These are phyloP conservation scores for Parasitella parasitica DNA, from an alignment of 371 early-diverging fungal species.

Conservation along the genomic window DNA sequence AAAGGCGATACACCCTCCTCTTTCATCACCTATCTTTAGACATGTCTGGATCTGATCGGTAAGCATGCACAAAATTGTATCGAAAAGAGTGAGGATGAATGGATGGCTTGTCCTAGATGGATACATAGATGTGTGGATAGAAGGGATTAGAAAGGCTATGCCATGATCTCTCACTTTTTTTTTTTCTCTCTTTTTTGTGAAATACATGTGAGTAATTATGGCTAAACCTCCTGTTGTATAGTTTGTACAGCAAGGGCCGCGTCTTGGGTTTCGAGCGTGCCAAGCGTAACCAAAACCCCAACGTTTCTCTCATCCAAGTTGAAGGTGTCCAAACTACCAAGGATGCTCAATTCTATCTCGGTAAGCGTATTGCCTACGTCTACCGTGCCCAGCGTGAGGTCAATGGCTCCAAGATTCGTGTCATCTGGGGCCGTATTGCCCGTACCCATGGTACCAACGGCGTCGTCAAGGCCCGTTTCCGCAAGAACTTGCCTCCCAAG, in stretches of 20 bases:
- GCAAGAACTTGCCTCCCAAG: slow-evolving; percentile 90
- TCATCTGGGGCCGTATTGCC: slow-evolving; percentile 95
- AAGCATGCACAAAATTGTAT: background rate
- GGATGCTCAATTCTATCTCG: slow-evolving; percentile 87
- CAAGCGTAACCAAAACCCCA: slow-evolving; percentile 85
- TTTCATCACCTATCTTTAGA: slow-evolving; percentile 25
- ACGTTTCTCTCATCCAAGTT: slow-evolving; percentile 87
- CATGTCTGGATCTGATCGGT: slow-evolving; percentile 32
- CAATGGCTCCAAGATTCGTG: slow-evolving; percentile 90
- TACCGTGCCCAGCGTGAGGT: slow-evolving; percentile 87
- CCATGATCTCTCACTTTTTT: too few relatives aligned
- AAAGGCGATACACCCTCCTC: slow-evolving; percentile 15
- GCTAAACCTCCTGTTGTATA: slow-evolving; percentile 37
- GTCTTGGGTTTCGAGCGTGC: slow-evolving; percentile 91
- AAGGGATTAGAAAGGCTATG: too few relatives aligned
- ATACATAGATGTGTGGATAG: background rate
- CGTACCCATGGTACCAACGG: slow-evolving; percentile 91
- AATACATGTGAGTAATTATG: too few relatives aligned
- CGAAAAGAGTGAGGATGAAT: background rate
- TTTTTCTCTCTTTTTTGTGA: background rate
- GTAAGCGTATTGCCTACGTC: slow-evolving; percentile 80
- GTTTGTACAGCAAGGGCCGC: slow-evolving; percentile 95
- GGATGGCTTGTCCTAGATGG: background rate
- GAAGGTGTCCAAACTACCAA: slow-evolving; percentile 87
- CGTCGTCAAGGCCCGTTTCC: slow-evolving; percentile 92